A percentile compares a stretch with the other conserved stretches of the same genome.
phyloP scores from a whole-genome alignment of 2,329 filamentous ascomycete species.

The Exserohilum rostratum region DNA sequence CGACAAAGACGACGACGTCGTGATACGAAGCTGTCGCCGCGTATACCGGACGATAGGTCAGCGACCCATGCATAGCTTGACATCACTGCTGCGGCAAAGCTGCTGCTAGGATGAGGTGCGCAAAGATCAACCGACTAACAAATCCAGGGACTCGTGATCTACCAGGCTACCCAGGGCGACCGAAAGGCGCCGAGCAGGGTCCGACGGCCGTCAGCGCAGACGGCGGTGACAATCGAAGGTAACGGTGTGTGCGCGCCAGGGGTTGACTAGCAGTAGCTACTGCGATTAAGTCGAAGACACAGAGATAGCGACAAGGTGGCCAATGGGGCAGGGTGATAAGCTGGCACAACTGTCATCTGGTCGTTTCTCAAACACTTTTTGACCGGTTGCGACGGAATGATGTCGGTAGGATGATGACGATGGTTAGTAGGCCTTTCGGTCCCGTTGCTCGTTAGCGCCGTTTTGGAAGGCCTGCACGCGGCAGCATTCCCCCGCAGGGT shows the following conservation, averaged over 20 bases:
- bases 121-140: neutral
- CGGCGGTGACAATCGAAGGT: neutral
- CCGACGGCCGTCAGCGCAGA: neutral
- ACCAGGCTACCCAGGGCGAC: neutral
- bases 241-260: neutral
- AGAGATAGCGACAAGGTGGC: neutral
- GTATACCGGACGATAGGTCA: neutral
- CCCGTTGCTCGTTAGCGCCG: neutral
- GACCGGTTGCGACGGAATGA: neutral
- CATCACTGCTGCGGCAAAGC: neutral
- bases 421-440: neutral
- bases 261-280: neutral
- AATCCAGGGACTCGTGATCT: neutral
- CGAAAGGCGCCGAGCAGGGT: conserved; percentile 1
- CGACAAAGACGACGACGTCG: neutral
- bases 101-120: neutral
- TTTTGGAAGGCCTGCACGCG: neutral
- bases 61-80: neutral
- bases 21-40: neutral
- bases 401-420: neutral
- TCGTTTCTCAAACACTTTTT: neutral
- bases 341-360: neutral
- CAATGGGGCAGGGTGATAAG: neutral
- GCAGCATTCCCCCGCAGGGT: neutral
- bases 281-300: neutral